These are phyloP conservation scores for Allomyces arbusculus DNA, from an alignment of 192 early-diverging fungal genomes.

Conservation along the genomic window DNA sequence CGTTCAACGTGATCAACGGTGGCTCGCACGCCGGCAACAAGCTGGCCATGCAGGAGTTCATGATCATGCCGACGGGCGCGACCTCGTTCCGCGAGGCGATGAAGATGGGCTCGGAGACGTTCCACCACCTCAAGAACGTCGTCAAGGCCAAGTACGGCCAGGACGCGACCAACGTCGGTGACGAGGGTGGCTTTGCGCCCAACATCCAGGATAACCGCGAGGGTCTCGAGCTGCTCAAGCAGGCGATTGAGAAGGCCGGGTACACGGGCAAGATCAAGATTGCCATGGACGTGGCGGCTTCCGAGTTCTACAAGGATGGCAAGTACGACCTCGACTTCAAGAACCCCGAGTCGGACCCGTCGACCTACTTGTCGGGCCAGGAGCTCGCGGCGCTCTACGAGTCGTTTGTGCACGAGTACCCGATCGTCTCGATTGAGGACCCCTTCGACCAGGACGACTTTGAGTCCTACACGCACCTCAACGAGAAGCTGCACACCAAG, in stretches of 20 bases:
- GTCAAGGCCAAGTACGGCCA: constrained; percentile 98
- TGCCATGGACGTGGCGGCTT: constrained; percentile 94
- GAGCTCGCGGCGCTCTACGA: constrained; percentile 71
- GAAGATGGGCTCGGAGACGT: constrained; percentile 93
- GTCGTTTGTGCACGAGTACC: constrained; percentile 61
- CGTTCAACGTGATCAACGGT: constrained; percentile 99
- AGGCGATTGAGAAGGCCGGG: constrained; percentile 81
- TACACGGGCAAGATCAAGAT: constrained; percentile 94
- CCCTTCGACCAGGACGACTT: constrained; percentile 99
- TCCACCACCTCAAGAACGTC: constrained; percentile 85
- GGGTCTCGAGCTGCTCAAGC: constrained; percentile 76
- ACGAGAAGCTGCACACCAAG: constrained; percentile 22
- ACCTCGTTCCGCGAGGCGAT: constrained; percentile 83
- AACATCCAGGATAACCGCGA: constrained; percentile 94
- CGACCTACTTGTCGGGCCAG: constrained; percentile 49
- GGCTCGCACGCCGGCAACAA: constrained; percentile 99
- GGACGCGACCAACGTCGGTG: constrained; percentile 97
- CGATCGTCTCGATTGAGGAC: constrained; percentile 86
- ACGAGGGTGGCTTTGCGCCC: constrained; percentile 98
- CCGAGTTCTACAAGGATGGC: constrained; percentile 93
- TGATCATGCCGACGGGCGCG: constrained; percentile 96
- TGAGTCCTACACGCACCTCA: constrained; percentile 69
- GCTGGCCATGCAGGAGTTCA: constrained; percentile 99
- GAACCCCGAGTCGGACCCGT: constrained; percentile 59
- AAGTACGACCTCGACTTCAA: constrained; percentile 99